Evolutionary conservation across 352 stramenopile genomes (phyloP).

Genomic region (Globisporangium nagaii): DNA sequence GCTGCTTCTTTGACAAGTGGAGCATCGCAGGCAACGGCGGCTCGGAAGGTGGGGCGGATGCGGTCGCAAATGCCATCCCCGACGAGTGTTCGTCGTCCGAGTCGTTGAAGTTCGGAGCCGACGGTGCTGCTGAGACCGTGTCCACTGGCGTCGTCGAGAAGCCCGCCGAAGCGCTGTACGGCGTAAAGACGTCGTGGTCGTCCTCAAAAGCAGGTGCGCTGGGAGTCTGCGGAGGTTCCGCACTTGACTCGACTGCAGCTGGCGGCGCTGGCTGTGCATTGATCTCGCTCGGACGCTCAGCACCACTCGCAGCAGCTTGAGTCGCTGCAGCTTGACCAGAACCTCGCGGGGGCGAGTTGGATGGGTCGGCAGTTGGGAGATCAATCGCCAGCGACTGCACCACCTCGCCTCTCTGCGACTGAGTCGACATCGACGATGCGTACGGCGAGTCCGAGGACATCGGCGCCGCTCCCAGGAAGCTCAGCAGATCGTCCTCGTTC

Average conservation of each 20-base stretch:
- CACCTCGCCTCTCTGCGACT: background rate
- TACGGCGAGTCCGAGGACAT: background rate
- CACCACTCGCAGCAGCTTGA: background rate
- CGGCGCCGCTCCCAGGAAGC: constrained; percentile 23
- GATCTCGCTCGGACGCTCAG: background rate
- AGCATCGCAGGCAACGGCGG: background rate
- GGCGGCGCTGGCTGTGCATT: background rate
- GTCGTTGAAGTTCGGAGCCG: constrained; percentile 33
- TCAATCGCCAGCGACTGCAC: background rate
- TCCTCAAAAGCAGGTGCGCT: constrained; percentile 12
- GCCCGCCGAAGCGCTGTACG: constrained; percentile 1
- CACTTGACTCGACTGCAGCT: background rate
- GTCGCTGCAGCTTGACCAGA: background rate
- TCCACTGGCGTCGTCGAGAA: background rate
- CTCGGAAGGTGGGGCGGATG: background rate
- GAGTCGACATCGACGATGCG: background rate
- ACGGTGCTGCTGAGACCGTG: constrained; percentile 18
- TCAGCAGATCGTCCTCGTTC: constrained; percentile 55
- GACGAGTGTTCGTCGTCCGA: constrained; percentile 28
- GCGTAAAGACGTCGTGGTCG: background rate
- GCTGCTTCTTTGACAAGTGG: background rate
- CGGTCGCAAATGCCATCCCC: background rate
- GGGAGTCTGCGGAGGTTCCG: background rate
- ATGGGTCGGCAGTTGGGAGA: background rate
- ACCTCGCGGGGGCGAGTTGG: background rate